Evolutionary conservation across 345 rosid species (phyloP).

Genomic region (Brassica incana): DNA sequence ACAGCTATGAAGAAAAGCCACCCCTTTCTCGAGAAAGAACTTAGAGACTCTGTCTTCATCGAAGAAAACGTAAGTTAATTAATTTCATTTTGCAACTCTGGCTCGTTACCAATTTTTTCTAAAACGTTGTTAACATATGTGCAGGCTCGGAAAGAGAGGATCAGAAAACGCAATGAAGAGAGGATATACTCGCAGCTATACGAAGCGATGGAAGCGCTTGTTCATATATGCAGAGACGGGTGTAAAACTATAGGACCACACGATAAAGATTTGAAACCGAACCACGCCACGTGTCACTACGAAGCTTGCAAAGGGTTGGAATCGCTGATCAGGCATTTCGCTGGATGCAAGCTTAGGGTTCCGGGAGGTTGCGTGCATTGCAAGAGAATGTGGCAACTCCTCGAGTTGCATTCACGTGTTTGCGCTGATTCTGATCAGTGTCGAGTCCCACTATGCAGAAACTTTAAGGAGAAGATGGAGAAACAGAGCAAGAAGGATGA

Average conservation of each 20-base stretch:
- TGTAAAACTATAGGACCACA: slow-evolving; percentile 88
- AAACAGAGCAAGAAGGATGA: slow-evolving; percentile 77
- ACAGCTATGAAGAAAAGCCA: slow-evolving; percentile 75
- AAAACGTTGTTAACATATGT: slow-evolving; percentile 9
- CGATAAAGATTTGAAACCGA: slow-evolving; percentile 58
- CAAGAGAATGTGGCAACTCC: slow-evolving; percentile 95
- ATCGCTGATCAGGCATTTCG: slow-evolving; percentile 74
- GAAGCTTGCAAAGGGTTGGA: slow-evolving; percentile 84
- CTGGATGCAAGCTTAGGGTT: slow-evolving; percentile 66
- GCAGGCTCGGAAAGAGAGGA: slow-evolving; percentile 58
- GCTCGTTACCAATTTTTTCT: not conserved
- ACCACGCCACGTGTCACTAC: slow-evolving; percentile 59
- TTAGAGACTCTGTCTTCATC: slow-evolving; percentile 50
- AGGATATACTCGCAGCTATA: slow-evolving; percentile 69
- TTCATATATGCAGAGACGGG: slow-evolving; percentile 91
- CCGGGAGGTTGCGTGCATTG: slow-evolving; percentile 86
- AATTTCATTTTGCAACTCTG: not conserved
- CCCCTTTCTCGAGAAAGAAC: slow-evolving; percentile 73
- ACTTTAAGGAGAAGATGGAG: slow-evolving; percentile 63
- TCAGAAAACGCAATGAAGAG: slow-evolving; percentile 52
- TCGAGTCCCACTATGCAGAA: slow-evolving; percentile 91
- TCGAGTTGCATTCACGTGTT: slow-evolving; percentile 81
- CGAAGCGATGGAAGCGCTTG: slow-evolving; percentile 93
- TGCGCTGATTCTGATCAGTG: slow-evolving; percentile 62
- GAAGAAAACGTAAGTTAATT: slow-evolving; percentile 54